Evolutionary conservation across 1,139 yeast genomes (phyloP).

Genomic region (Kodamaea ohmeri): DNA sequence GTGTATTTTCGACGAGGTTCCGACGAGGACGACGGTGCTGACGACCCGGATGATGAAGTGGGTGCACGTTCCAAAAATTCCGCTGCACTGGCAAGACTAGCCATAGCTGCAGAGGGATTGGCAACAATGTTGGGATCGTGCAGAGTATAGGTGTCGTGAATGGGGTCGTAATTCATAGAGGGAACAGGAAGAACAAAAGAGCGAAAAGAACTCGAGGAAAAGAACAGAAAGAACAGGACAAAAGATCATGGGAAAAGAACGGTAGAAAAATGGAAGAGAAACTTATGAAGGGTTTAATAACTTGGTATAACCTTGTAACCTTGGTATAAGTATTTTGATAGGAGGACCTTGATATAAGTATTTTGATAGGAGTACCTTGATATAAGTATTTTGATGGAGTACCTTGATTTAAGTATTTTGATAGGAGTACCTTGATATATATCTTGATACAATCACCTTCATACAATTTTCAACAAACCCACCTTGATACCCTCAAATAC

Average conservation of each 20-base stretch:
- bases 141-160: conserved; percentile 18
- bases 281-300: no score
- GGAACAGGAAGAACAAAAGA: not conserved
- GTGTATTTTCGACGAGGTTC: conserved; percentile 16
- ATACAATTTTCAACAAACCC: no score
- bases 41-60: not conserved
- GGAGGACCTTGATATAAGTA: no score
- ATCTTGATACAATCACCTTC: no score
- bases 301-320: no score
- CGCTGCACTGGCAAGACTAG: conserved; percentile 3
- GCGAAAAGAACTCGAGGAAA: not conserved
- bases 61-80: conserved; percentile 1
- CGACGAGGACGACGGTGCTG: not conserved
- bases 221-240: not conserved
- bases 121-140: not conserved
- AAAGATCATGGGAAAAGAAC: not conserved
- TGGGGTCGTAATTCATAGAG: conserved; percentile 22
- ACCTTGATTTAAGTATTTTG: no score
- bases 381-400: no score
- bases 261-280: no score
- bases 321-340: no score
- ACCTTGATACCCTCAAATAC: no score
- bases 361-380: no score
- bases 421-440: no score
- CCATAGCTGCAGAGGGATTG: conserved; percentile 1